Conservation (phyloP, 1,284 basidiomycete genomes). For the Puccinia novopanici region DNA sequence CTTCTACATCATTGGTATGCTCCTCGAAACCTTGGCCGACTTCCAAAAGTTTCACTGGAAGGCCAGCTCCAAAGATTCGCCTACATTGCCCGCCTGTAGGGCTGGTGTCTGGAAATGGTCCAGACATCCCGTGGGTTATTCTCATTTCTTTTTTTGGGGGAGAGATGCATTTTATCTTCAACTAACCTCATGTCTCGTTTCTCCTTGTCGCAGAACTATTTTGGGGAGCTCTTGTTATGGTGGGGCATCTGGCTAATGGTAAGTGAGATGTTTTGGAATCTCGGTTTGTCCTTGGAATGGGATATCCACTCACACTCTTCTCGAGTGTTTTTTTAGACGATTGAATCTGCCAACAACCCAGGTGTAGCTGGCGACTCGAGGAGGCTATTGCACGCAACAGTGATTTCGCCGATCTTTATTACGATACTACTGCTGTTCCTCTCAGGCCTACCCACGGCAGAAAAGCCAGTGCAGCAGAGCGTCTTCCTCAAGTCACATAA, state of each 20-base stretch:
- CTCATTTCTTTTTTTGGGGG: neutral
- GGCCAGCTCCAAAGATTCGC: neutral
- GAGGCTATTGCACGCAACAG: constrained; percentile 51
- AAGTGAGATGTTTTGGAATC: neutral
- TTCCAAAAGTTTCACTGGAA: constrained; percentile 63
- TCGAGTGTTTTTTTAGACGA: constrained; percentile 38
- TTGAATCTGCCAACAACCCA: constrained; percentile 53
- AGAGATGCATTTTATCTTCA: neutral
- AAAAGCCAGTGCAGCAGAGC: constrained; percentile 70
- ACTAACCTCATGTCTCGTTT: neutral
- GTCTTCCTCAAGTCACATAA: constrained; percentile 68
- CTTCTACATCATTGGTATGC: constrained; percentile 68
- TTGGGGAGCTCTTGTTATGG: constrained; percentile 42
- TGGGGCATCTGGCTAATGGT: constrained; percentile 50
- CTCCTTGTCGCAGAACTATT: constrained; percentile 31
- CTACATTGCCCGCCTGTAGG: constrained; percentile 10
- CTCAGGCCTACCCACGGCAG: constrained; percentile 72
- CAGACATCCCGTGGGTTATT: constrained; percentile 40
- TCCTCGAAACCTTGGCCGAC: constrained; percentile 68
- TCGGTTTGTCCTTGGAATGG: no score
- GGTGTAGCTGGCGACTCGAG: neutral
- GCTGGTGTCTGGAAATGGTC: constrained; percentile 38
- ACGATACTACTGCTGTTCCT: constrained; percentile 65
- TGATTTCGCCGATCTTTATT: constrained; percentile 57
- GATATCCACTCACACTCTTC: no score